Evolutionary conservation across 2,329 filamentous ascomycete genomes (phyloP), one percentile per base, ranked within the genome.

Genomic region (Myriosclerotinia duriaeana): DNA sequence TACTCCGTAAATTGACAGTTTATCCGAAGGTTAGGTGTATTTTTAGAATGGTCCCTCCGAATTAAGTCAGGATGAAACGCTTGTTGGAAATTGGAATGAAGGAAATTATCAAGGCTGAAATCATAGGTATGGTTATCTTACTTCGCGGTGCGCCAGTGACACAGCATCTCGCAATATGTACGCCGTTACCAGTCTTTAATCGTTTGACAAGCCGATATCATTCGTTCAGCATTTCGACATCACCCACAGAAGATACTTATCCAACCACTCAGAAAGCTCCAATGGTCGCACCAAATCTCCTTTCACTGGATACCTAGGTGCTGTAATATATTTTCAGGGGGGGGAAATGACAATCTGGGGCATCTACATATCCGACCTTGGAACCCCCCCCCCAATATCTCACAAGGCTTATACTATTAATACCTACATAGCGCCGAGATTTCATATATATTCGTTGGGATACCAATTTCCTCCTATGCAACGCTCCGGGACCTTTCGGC

Each of bases 381-480:
- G n/a, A n/a, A n/a, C n/a, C n/a, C n/a, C n/a, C n/a, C n/a, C n/a
- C 42, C 54, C 26, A 20, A 48, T 36, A 40, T n/a, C 48, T 62
- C 34, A 40, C 59, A 17, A 59, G 42, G 56, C 26, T n/a, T n/a
- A n/a, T n/a, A n/a, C n/a, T n/a, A n/a, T 48, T 42, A 38, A 46
- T 34, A 44, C 55, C 22, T 59, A 34, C 42, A 46, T 20, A 30
- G 7, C 26, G 14, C 56, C 26, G 56, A 59, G n/a, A n/a, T n/a
- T n/a, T n/a, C n/a, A 30, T 34, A 15, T 48, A 46, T n/a, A 22
- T 36, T 22, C 48, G 26, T 59, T 22, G 56, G 44, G 22, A 48
- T 48, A 17, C 36, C n/a, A 22, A 50, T 60, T 38, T n/a, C 22
- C 59, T n/a, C 34, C 48, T 62, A 62, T 62, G 59, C 59, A 42